Base-by-base conservation (phyloP, 2,329 filamentous ascomycete genomes). In the Falciphora oryzae region DNA sequence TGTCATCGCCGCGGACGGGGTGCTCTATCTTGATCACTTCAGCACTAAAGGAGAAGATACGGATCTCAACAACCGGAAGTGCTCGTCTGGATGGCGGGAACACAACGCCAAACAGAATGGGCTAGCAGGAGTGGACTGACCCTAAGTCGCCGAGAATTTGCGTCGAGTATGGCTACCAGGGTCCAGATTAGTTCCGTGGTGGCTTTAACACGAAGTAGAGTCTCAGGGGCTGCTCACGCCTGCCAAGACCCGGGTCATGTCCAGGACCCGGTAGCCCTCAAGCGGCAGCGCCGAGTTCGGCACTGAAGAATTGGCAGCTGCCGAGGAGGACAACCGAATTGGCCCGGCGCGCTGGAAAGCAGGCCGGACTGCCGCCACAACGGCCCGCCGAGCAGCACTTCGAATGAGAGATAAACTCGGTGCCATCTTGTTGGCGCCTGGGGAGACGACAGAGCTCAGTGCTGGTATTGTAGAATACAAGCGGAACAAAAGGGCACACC, bases 21-120 rank as follows among this genome's bases (percentile, higher is more conserved):
- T 99, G 95, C 77, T 99, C 95, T 67, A 99, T 86, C 77, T 99
- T 99, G 78, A 99, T 97, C 38, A 99, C 88, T 75, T 99, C 94
- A 69, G 95, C 95, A 68, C 93, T 96, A 70, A 53, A 62, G 4
- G 44, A 44, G 27, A 29, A 6, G 61, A n/a, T n/a, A 53, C 44
- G 22, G 22, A 53, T 53, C 7, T 53, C 18, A 53, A n/a, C 44
- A 53, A 53, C 22, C 18, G 44, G 18, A 53, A 53, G n/a, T 58
- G 25, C 57, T 38, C 35, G 35, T 38, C 13, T 18, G 35, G 35
- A 5, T 38, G 35, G 5, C 35, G 16, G 3, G 16, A 18, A 10
- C 57, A 29, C 25, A 3, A 25, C 56, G 13, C 57, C 25, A 58
- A 3, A 16, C 57, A 29, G 18, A 22, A 16, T 22, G 13, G n/a